phyloP scores from a whole-genome alignment of 1,139 yeast species.

The Hyphopichia fennica region DNA sequence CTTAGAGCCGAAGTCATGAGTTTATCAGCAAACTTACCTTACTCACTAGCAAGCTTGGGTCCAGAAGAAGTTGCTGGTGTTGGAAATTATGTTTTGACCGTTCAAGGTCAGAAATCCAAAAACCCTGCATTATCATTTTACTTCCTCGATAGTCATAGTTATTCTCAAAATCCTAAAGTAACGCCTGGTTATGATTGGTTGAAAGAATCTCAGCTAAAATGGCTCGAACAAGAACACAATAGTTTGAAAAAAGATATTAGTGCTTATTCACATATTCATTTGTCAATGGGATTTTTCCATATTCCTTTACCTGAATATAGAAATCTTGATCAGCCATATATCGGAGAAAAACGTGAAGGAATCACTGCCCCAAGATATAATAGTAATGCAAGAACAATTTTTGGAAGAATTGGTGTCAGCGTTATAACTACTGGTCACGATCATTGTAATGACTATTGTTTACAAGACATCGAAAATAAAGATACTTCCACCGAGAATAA shows the following conservation, averaged over 20 bases:
- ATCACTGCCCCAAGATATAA: conserved; percentile 77
- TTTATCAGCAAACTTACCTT: conserved; percentile 25
- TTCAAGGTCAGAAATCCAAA: conserved; percentile 20
- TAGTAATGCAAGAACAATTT: conserved; percentile 58
- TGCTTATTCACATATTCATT: conserved; percentile 42
- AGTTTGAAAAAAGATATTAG: conserved; percentile 26
- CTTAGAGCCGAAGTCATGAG: conserved; percentile 21
- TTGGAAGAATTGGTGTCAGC: conserved; percentile 40
- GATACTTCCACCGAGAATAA: conserved; percentile 26
- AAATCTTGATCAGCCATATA: conserved; percentile 43
- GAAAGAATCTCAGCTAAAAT: conserved; percentile 68
- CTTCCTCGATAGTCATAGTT: conserved; percentile 80
- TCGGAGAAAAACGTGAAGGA: conserved; percentile 69
- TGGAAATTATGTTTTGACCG: conserved; percentile 24
- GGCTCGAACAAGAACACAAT: conserved; percentile 15
- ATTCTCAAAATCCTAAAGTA: conserved; percentile 37
- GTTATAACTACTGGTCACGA: conserved; percentile 43
- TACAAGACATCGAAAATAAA: conserved; percentile 41
- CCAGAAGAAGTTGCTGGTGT: conserved; percentile 24
- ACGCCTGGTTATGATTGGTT: conserved; percentile 86
- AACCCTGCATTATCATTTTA: conserved; percentile 60
- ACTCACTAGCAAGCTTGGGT: conserved; percentile 21
- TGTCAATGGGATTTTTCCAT: conserved; percentile 90
- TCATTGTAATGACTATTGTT: conserved; percentile 89
- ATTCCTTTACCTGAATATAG: conserved; percentile 87